Evolutionary conservation across 805 yeast genomes (phyloP).

Genomic region (Cyberlindnera saturnus): DNA sequence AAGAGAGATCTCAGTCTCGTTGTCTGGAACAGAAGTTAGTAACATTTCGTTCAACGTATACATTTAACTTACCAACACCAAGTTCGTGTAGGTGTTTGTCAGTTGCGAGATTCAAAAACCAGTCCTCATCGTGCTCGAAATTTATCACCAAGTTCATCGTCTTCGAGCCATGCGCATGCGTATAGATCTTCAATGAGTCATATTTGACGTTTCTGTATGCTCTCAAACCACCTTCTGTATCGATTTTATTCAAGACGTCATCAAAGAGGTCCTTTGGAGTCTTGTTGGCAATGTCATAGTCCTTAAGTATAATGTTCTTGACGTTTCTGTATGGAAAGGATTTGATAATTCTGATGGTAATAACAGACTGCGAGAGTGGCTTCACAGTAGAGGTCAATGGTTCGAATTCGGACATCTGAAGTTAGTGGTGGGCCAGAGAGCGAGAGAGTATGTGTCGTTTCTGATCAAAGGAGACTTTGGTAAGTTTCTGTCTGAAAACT

Average conservation of each 20-base stretch:
- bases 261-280: conserved; percentile 62
- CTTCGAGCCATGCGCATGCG: conserved; percentile 93
- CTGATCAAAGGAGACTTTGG: background rate
- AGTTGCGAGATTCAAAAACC: conserved; percentile 45
- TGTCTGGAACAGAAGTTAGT: conserved; percentile 35
- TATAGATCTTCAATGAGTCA: conserved; percentile 78
- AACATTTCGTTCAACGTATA: conserved; percentile 20
- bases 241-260: conserved; percentile 37
- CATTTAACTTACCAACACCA: conserved; percentile 25
- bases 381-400: conserved; percentile 77
- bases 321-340: conserved; percentile 91
- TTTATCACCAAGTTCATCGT: conserved; percentile 90
- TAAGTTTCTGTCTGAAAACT: background rate
- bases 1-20: conserved; percentile 89
- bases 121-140: conserved; percentile 75
- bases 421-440: background rate
- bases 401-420: conserved; percentile 34
- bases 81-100: conserved; percentile 33
- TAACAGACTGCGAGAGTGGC: conserved; percentile 54
- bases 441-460: no score
- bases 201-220: conserved; percentile 76
- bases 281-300: conserved; percentile 62
- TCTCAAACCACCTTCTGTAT: conserved; percentile 61
- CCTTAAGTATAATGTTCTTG: conserved; percentile 61
- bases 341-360: conserved; percentile 83